These are phyloP conservation scores for Hygrocybe coccinea DNA, from an alignment of 768 basidiomycete species.

Conservation along the genomic window DNA sequence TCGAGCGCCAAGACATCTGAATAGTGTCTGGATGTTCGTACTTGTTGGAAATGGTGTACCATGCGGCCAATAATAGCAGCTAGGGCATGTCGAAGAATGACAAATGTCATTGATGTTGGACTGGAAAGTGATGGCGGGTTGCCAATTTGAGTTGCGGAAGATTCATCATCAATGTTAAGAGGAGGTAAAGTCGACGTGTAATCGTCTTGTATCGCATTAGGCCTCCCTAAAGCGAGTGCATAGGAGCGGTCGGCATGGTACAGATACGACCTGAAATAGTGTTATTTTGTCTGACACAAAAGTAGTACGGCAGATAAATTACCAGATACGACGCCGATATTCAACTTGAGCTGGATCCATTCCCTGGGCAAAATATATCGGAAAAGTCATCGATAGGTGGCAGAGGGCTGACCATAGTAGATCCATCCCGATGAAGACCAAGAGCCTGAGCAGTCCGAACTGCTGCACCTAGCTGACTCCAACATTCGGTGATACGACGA, in stretches of 20 bases:
- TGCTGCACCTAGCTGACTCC: slow-evolving; percentile 92
- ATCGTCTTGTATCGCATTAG: slow-evolving; percentile 83
- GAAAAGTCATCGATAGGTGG: slow-evolving; percentile 3
- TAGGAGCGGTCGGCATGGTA: slow-evolving; percentile 94
- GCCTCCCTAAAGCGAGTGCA: slow-evolving; percentile 85
- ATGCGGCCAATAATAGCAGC: slow-evolving; percentile 84
- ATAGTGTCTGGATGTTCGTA: slow-evolving; percentile 73
- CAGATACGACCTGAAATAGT: slow-evolving; percentile 64
- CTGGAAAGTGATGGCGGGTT: slow-evolving; percentile 55
- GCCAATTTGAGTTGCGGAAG: slow-evolving; percentile 38
- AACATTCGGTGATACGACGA: slow-evolving; percentile 88
- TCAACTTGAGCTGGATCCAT: slow-evolving; percentile 75
- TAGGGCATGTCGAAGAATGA: slow-evolving; percentile 78
- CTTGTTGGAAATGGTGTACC: slow-evolving; percentile 89
- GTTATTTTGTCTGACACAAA: neutral
- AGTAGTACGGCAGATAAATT: slow-evolving; percentile 11
- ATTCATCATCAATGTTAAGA: slow-evolving; percentile 65
- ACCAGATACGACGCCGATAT: slow-evolving; percentile 90
- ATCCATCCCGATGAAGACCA: slow-evolving; percentile 85
- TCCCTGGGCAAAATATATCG: slow-evolving; percentile 39
- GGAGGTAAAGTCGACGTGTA: slow-evolving; percentile 81
- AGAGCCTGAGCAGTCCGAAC: slow-evolving; percentile 91
- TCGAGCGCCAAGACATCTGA: slow-evolving; percentile 78
- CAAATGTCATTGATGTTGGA: slow-evolving; percentile 83
- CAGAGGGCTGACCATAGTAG: slow-evolving; percentile 57